phyloP scores from a whole-genome alignment of 495 filamentous ascomycete genomes.

The Penicillium subrubescens region DNA sequence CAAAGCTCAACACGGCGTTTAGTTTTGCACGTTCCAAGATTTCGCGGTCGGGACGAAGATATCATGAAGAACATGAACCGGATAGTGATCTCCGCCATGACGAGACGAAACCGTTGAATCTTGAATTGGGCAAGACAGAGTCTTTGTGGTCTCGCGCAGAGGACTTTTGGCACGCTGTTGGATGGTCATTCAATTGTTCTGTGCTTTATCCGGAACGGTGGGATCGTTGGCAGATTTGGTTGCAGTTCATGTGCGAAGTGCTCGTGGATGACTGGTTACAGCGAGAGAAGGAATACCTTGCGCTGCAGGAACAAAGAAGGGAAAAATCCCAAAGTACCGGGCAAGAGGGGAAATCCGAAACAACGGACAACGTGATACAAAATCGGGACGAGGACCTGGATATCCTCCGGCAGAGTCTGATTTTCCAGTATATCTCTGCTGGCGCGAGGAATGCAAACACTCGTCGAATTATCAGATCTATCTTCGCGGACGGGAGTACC shows the following conservation, averaged over 20 bases:
- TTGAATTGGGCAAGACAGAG: slow-evolving; percentile 61
- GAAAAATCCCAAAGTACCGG: slow-evolving; percentile 1
- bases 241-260: slow-evolving; percentile 77
- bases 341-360: slow-evolving; percentile 16
- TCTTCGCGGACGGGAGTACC: slow-evolving; percentile 62
- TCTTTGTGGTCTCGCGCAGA: slow-evolving; percentile 72
- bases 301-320: slow-evolving; percentile 14
- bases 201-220: slow-evolving; percentile 69
- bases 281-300: slow-evolving; percentile 38
- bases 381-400: slow-evolving; percentile 29
- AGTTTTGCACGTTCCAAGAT: slow-evolving; percentile 45
- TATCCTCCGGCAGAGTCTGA: slow-evolving; percentile 52
- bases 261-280: slow-evolving; percentile 75
- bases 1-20: slow-evolving; percentile 55
- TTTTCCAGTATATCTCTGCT: slow-evolving; percentile 54
- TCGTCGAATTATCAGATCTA: slow-evolving; percentile 60
- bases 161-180: slow-evolving; percentile 87
- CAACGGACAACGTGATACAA: slow-evolving; percentile 12
- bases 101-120: slow-evolving; percentile 45
- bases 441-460: slow-evolving; percentile 41
- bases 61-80: slow-evolving; percentile 26
- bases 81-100: slow-evolving; percentile 22
- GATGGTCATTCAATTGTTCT: slow-evolving; percentile 94
- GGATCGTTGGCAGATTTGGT: slow-evolving; percentile 81
- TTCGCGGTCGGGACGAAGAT: slow-evolving; percentile 37